Conservation (phyloP, 495 filamentous ascomycete genomes). For the Aspergillus cristatus region DNA sequence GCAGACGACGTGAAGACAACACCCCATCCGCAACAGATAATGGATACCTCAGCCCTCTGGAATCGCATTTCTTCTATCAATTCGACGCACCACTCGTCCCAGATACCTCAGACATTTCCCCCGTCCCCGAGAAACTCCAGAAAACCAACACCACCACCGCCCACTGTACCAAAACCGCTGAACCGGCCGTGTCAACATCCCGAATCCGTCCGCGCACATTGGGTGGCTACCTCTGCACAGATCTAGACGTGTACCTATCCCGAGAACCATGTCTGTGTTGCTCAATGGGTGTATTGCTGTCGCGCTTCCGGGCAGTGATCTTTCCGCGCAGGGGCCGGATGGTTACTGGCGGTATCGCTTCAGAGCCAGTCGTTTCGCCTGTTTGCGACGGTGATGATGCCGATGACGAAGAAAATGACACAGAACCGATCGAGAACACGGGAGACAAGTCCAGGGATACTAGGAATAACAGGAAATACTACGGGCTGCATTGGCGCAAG, state of each 20-base stretch:
- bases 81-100: slow-evolving; percentile 5
- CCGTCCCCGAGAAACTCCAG: slow-evolving; percentile 14
- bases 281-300: slow-evolving; percentile 90
- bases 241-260: slow-evolving; percentile 81
- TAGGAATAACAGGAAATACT: slow-evolving; percentile 26
- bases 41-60: slow-evolving; percentile 21
- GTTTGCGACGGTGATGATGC: slow-evolving; percentile 3
- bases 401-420: slow-evolving; percentile 25
- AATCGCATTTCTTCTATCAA: slow-evolving; percentile 29
- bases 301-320: slow-evolving; percentile 73
- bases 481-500: slow-evolving; percentile 85
- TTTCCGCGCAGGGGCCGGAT: slow-evolving; percentile 51
- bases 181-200: slow-evolving; percentile 4
- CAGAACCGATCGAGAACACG: slow-evolving; percentile 33
- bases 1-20: slow-evolving; percentile 41
- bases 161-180: background rate
- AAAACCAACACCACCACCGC: slow-evolving; percentile 6
- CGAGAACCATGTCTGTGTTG: slow-evolving; percentile 96
- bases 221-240: slow-evolving; percentile 92
- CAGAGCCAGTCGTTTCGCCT: slow-evolving; percentile 21
- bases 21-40: slow-evolving; percentile 2
- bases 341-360: slow-evolving; percentile 31
- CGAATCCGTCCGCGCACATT: slow-evolving; percentile 33
- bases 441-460: slow-evolving; percentile 10
- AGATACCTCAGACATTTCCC: background rate